phyloP scores from a whole-genome alignment of 2,329 filamentous ascomycete species.

The Microcera coccophila region DNA sequence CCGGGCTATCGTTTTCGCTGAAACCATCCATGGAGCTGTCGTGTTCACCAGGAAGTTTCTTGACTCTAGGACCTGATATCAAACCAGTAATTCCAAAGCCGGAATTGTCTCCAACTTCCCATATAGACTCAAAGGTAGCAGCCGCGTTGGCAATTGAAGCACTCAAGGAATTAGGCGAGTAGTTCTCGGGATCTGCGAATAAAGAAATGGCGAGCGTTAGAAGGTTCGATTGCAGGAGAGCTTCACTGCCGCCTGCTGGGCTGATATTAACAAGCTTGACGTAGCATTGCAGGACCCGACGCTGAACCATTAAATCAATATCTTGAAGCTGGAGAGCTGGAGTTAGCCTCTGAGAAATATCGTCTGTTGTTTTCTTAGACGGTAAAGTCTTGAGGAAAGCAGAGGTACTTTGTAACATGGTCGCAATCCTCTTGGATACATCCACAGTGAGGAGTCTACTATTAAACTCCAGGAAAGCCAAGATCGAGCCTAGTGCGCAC shows the following conservation, averaged over 20 bases:
- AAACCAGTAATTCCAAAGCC: slow-evolving; percentile 91
- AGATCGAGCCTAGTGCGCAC: slow-evolving; percentile 84
- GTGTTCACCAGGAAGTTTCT: slow-evolving; percentile 66
- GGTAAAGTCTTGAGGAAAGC: slow-evolving; percentile 84
- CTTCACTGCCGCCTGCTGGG: slow-evolving; percentile 78
- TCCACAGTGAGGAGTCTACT: slow-evolving; percentile 87
- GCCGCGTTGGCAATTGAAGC: slow-evolving; percentile 88
- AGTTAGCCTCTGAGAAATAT: slow-evolving; percentile 76
- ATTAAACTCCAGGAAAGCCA: slow-evolving; percentile 92
- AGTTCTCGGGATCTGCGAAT: slow-evolving; percentile 90
- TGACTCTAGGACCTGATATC: slow-evolving; percentile 71
- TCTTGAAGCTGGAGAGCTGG: slow-evolving; percentile 86
- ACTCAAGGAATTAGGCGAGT: slow-evolving; percentile 78
- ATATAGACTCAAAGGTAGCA: slow-evolving; percentile 86
- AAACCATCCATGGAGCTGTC: slow-evolving; percentile 43
- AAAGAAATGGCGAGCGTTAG: slow-evolving; percentile 84
- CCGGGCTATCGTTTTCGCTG: slow-evolving; percentile 55
- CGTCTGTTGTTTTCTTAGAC: slow-evolving; percentile 77
- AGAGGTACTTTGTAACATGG: slow-evolving; percentile 93
- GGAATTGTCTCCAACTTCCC: slow-evolving; percentile 92
- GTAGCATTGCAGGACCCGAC: slow-evolving; percentile 92
- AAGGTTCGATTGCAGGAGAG: slow-evolving; percentile 84
- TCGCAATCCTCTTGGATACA: slow-evolving; percentile 85
- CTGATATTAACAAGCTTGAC: slow-evolving; percentile 86
- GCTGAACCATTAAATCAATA: slow-evolving; percentile 86